Evolutionary conservation across 345 rosid species (phyloP).

Genomic region (Brassica carinata): DNA sequence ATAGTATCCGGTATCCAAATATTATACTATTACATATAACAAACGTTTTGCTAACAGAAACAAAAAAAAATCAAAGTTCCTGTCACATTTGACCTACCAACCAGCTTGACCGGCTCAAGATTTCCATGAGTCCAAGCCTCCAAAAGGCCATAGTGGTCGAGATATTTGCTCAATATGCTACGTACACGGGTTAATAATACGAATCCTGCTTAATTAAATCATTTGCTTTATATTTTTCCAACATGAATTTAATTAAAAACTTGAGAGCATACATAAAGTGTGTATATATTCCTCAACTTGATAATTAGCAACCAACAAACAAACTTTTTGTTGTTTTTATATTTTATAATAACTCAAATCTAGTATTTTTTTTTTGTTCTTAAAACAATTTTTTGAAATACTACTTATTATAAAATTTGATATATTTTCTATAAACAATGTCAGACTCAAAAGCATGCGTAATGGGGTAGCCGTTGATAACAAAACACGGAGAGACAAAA

Average conservation of each 20-base stretch:
- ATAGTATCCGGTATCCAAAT: background rate
- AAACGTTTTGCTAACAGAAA: background rate
- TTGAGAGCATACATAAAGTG: background rate
- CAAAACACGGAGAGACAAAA: background rate
- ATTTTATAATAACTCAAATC: background rate
- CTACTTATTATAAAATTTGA: background rate
- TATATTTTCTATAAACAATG: background rate
- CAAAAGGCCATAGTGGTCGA: background rate
- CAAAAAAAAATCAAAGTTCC: constrained; percentile 14
- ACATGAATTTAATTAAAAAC: background rate
- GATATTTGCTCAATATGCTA: background rate
- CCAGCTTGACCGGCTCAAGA: constrained; percentile 17
- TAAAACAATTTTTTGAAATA: no score
- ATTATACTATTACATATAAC: background rate
- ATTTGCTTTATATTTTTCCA: background rate
- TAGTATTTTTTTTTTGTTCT: background rate
- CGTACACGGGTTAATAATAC: background rate
- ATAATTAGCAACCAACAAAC: background rate
- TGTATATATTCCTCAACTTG: background rate
- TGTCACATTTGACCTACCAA: constrained; percentile 34
- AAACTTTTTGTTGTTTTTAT: background rate
- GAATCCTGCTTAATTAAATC: background rate
- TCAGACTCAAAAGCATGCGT: background rate
- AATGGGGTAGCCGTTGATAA: background rate
- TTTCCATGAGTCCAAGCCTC: constrained; percentile 13